Conservation (phyloP, 768 basidiomycete species). For the Wakefieldia striispora region DNA sequence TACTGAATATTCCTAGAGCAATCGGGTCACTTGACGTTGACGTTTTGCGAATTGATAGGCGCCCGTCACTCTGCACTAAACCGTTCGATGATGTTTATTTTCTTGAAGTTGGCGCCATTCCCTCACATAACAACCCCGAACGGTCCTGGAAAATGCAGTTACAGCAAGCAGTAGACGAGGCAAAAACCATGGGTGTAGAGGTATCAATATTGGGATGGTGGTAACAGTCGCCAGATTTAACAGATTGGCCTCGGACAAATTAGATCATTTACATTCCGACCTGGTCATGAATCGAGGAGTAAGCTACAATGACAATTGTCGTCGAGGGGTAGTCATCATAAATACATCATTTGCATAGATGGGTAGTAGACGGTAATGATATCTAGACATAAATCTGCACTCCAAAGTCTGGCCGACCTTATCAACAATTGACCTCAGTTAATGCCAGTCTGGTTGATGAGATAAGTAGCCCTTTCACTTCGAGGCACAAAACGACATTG, state of each 20-base stretch:
- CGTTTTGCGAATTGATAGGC: slow-evolving; percentile 58
- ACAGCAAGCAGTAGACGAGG: slow-evolving; percentile 33
- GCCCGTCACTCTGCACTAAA: slow-evolving; percentile 46
- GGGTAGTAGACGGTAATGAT: not conserved
- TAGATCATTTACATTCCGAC: not conserved
- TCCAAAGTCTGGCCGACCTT: no score
- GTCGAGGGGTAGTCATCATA: not conserved
- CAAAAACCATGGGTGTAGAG: slow-evolving; percentile 35
- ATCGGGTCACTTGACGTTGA: slow-evolving; percentile 41
- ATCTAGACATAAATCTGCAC: no score
- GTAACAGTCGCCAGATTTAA: slow-evolving; percentile 28
- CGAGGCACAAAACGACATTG: slow-evolving; percentile 38
- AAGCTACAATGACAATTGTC: not conserved
- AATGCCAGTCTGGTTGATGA: slow-evolving; percentile 25
- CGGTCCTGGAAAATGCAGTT: slow-evolving; percentile 35
- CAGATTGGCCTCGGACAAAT: not conserved
- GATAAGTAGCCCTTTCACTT: slow-evolving; percentile 27
- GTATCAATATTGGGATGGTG: slow-evolving; percentile 48
- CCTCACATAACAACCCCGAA: not conserved
- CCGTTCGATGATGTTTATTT: slow-evolving; percentile 66
- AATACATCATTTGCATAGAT: not conserved
- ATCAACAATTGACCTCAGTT: not conserved
- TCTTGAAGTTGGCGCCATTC: slow-evolving; percentile 45
- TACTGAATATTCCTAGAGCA: slow-evolving; percentile 17
- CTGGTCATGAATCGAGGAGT: not conserved